Conservation (phyloP, 345 rosid genomes). For the Eucalyptus cladocalyx region DNA sequence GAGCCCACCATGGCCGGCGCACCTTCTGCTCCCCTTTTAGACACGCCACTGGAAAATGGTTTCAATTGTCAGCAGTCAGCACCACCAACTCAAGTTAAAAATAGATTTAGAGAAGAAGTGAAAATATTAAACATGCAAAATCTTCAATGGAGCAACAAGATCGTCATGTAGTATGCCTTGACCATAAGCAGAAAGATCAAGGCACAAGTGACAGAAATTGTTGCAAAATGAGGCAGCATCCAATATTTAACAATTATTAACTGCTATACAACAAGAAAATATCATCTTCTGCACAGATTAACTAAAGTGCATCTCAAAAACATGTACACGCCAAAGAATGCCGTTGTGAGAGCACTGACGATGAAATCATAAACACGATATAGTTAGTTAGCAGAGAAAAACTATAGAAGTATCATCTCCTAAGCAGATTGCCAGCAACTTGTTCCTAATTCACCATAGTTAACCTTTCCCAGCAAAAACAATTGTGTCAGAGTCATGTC, state of each 20-base stretch:
- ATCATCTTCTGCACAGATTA: not conserved
- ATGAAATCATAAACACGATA: not conserved
- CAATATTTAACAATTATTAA: not conserved
- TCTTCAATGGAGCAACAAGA: not conserved
- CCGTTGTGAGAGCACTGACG: not conserved
- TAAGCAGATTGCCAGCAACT: not conserved
- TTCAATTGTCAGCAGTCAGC: not conserved
- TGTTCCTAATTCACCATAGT: not conserved
- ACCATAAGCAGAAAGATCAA: not conserved
- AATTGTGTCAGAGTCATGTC: not conserved
- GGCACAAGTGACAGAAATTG: not conserved
- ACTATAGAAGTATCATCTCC: not conserved
- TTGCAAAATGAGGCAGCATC: not conserved
- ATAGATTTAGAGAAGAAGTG: not conserved
- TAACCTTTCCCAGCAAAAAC: not conserved
- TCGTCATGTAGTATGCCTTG: not conserved
- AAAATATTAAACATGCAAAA: not conserved
- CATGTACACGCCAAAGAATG: not conserved
- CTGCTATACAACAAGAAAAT: not conserved
- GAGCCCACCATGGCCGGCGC: constrained; percentile 99
- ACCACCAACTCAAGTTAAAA: not conserved
- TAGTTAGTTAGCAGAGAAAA: not conserved
- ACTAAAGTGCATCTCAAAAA: not conserved
- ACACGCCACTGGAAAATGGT: constrained; percentile 63
- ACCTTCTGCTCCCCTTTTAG: constrained; percentile 95